Evolutionary conservation across 2,329 filamentous ascomycete genomes (phyloP), one percentile per base, ranked within the genome.

Genomic region (Penicillium crustosum): DNA sequence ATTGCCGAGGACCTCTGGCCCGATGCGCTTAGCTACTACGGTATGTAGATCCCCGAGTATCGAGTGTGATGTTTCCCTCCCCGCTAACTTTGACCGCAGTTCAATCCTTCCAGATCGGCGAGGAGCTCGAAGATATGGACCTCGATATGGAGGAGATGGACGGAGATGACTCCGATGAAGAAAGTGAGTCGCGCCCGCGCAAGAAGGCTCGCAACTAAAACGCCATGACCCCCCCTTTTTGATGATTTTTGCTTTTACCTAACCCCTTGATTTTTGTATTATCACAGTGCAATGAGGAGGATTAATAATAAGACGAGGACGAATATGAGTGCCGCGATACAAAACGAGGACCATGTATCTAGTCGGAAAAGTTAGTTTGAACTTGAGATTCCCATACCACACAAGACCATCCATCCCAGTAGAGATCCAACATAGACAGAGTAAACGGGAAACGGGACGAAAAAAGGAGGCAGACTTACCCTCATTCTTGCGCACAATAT

Each of bases 1-100:
- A 81, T 97, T 66, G 86, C 89, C 9, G 93, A 97, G 72, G 93
- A 97, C 66, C 79, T 97, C 52, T 97, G 89, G 88, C 90, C 91
- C 48, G 86, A 87, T 62, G 93, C 93, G 57, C 88, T 96, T 74
- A 91, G 90, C 75, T 95, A 94, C 79, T 97, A 94, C 79, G 89
- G 91, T 94, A 80, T 78, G 90, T 84, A 23, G 57, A 51, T 39
- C 27, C 17, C 10, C 15, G 38, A 10, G 23, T 27, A 13, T 47
- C 48, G 27, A 10, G n/a, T 31, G 23, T 29, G 47, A 51, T 42
- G 13, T 50, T 31, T 12, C 4, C 43, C 25, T 42, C 25, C 36
- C n/a, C 38, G 44, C 77, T 84, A 72, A 83, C 71, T 54, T 50
- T 53, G 41, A 43, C 56, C 38, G n/a, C 51, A 86, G 87, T 83